Conservation (phyloP, 108 stramenopile species). For the Fistulifera pelliculosa region DNA sequence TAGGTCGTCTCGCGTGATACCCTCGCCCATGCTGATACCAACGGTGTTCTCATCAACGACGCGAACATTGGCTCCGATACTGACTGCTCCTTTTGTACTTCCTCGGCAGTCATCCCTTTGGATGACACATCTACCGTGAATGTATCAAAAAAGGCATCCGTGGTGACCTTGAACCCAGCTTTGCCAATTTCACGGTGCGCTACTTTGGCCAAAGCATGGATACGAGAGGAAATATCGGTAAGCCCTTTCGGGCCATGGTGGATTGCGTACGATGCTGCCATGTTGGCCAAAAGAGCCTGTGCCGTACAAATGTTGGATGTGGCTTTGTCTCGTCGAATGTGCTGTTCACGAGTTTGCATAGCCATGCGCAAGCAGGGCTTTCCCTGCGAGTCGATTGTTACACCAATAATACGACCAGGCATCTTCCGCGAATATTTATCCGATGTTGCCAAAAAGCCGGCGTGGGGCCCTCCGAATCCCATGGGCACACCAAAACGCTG, state of each 20-base stretch:
- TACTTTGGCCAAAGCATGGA: conserved; percentile 79
- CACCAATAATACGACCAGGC: conserved; percentile 98
- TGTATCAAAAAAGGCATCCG: conserved; percentile 90
- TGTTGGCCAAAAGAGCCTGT: conserved; percentile 97
- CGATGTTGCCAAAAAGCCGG: conserved; percentile 92
- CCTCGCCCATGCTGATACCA: conserved; percentile 92
- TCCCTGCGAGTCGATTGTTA: conserved; percentile 83
- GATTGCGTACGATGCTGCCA: conserved; percentile 98
- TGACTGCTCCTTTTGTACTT: conserved; percentile 70
- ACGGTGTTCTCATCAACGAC: conserved; percentile 81
- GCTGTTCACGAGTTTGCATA: conserved; percentile 98
- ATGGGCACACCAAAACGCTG: conserved; percentile 99
- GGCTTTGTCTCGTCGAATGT: conserved; percentile 98
- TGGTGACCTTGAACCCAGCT: conserved; percentile 60
- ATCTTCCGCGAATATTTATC: conserved; percentile 91
- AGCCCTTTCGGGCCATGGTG: conserved; percentile 99
- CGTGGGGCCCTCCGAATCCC: conserved; percentile 99
- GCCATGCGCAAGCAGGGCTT: conserved; percentile 98
- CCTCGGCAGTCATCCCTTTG: conserved; percentile 64
- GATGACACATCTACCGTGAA: conserved; percentile 72
- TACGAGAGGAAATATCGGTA: conserved; percentile 74
- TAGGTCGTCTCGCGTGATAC: conserved; percentile 81
- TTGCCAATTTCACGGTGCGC: conserved; percentile 70
- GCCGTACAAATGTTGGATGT: conserved; percentile 99
- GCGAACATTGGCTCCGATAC: conserved; percentile 88